phyloP scores from a whole-genome alignment of 768 basidiomycete genomes.

The Hirschioporus abietinus region DNA sequence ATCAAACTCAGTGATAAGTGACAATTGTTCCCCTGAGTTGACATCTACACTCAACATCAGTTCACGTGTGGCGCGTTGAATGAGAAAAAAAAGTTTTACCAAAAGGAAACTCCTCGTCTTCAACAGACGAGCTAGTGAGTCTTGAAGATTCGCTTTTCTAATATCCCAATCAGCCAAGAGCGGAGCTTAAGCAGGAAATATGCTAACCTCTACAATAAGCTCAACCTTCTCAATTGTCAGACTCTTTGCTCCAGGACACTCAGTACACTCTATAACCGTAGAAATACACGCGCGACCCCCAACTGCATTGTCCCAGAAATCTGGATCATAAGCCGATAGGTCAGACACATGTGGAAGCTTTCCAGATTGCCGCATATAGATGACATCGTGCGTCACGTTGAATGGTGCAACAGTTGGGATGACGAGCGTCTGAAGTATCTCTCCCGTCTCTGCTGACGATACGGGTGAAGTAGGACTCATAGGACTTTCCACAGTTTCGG shows the following conservation, averaged over 20 bases:
- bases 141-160: slow-evolving; percentile 42
- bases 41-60: neutral
- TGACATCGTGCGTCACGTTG: slow-evolving; percentile 43
- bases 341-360: slow-evolving; percentile 46
- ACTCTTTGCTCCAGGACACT: slow-evolving; percentile 38
- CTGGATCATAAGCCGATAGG: slow-evolving; percentile 45
- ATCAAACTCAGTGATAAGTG: neutral
- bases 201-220: slow-evolving; percentile 41
- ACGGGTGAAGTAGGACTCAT: slow-evolving; percentile 6
- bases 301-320: slow-evolving; percentile 45
- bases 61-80: neutral
- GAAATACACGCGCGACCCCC: slow-evolving; percentile 55
- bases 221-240: slow-evolving; percentile 46
- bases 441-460: slow-evolving; percentile 35
- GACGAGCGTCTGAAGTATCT: slow-evolving; percentile 60
- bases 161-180: neutral
- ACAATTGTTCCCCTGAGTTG: neutral
- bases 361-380: slow-evolving; percentile 42
- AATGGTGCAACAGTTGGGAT: slow-evolving; percentile 68
- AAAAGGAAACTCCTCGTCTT: slow-evolving; percentile 28
- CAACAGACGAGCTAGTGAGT: slow-evolving; percentile 49
- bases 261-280: slow-evolving; percentile 45
- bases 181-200: slow-evolving; percentile 7
- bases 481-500: slow-evolving; percentile 9
- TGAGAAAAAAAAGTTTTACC: neutral